These are phyloP conservation scores for Termitomyces sp. DNA, from an alignment of 768 basidiomycete genomes.

Conservation along the genomic window DNA sequence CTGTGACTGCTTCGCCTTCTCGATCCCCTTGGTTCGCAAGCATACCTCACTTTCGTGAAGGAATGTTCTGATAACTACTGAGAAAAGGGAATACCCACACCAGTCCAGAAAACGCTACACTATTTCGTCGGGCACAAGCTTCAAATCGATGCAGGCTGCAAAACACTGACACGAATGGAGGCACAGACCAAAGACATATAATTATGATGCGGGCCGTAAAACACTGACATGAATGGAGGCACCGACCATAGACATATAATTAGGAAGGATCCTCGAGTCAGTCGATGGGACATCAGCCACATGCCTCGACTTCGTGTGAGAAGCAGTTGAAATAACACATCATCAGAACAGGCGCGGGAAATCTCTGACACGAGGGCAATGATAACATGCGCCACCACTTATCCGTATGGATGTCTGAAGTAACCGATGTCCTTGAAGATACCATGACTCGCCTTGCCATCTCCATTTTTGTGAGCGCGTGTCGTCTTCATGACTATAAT, in stretches of 20 bases:
- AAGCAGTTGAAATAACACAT: not conserved
- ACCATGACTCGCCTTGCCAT: not conserved
- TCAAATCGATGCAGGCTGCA: slow-evolving; percentile 74
- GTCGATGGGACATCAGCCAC: too few relatives aligned
- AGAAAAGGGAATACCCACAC: slow-evolving; percentile 61
- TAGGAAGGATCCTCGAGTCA: too few relatives aligned
- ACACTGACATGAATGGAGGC: too few relatives aligned
- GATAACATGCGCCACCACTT: not conserved
- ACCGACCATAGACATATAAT: too few relatives aligned
- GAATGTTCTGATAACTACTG: slow-evolving; percentile 55
- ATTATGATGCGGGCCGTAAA: too few relatives aligned
- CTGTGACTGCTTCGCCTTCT: slow-evolving; percentile 17
- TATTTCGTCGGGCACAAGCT: slow-evolving; percentile 53
- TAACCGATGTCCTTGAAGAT: not conserved
- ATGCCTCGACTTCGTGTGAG: not conserved
- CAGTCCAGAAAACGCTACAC: slow-evolving; percentile 84
- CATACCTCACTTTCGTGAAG: slow-evolving; percentile 80
- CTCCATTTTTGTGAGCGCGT: not conserved
- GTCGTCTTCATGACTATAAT: not conserved
- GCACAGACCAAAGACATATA: too few relatives aligned
- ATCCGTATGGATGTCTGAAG: not conserved
- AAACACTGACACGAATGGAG: too few relatives aligned
- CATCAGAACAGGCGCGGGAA: not conserved
- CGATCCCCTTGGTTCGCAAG: slow-evolving; percentile 53
- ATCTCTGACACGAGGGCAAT: not conserved